Evolutionary conservation across 2,329 filamentous ascomycete species (phyloP), one percentile per base, ranked within the genome.

Genomic region (Pseudocercospora crystallina): DNA sequence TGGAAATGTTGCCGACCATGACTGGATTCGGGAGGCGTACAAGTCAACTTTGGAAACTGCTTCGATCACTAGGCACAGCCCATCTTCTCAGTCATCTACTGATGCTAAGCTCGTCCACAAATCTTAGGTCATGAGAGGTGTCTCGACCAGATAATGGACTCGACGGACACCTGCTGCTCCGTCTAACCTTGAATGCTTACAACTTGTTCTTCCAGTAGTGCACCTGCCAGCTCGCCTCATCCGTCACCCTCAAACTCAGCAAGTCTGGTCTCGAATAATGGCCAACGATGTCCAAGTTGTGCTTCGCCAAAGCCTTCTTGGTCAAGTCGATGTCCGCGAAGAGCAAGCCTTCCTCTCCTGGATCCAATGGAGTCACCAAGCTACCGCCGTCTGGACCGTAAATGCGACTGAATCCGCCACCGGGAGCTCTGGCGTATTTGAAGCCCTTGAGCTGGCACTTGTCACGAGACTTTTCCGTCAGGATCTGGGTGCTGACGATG

Each of bases 281-380:
- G 14, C 50, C 50, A 14, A 53, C 50, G 34, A 49, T 38, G 13
- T 53, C 50, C 10, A 53, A 26, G 30, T 49, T 49, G n/a, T 49
- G 44, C 14, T 53, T 53, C 13, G 50, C 44, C 3, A 43, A 29
- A 20, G 39, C 45, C 13, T 49, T 53, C 33, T 49, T 40, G 10
- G 36, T 39, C 15, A 53, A 26, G 15, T 53, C 44, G 8, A 53
- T 38, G 8, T 53, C 50, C 1, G 50, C 50, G 30, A 36, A 40
- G 26, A 53, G 37, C 14, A 53, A 12, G 0, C 44, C 50, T 38
- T 48, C 50, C 26, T 45, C 50, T 8, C 45, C 45, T 9, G 46
- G 40, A 34, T 40, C 45, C 17, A 53, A 26, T 12, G 34, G 50
- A 36, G 44, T 40, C 10, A 44, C 40, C 1, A 53, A 36, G 5